Conservation (phyloP, 208 protist species). For the Angomonas deanei region DNA sequence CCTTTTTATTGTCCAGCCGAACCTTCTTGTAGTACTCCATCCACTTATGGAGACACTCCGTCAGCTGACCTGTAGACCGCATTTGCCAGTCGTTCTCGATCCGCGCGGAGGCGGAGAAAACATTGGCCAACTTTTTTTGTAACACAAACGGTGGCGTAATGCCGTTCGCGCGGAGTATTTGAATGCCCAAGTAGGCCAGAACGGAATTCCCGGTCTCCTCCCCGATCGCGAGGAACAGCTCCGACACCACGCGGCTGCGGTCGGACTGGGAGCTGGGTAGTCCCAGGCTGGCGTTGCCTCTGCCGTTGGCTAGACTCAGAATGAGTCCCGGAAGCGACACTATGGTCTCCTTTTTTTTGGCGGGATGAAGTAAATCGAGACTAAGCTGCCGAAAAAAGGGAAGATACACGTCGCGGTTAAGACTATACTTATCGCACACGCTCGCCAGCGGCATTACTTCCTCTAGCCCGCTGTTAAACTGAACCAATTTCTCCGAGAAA, state of each 20-base stretch:
- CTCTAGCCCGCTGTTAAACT: constrained; percentile 40
- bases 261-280: constrained; percentile 41
- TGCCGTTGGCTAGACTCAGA: constrained; percentile 68
- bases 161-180: constrained; percentile 79
- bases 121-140: constrained; percentile 83
- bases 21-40: constrained; percentile 60
- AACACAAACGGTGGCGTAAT: constrained; percentile 61
- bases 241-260: constrained; percentile 43
- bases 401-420: constrained; percentile 54
- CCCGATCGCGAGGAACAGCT: constrained; percentile 55
- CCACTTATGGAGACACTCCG: constrained; percentile 53
- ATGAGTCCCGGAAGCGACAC: constrained; percentile 62
- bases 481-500: constrained; percentile 26
- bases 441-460: constrained; percentile 58
- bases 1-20: constrained; percentile 35
- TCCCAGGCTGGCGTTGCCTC: constrained; percentile 48
- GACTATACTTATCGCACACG: constrained; percentile 36
- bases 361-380: constrained; percentile 57
- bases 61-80: constrained; percentile 56
- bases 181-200: constrained; percentile 70
- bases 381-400: constrained; percentile 72
- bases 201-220: constrained; percentile 83
- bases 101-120: constrained; percentile 66
- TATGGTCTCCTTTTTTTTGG: constrained; percentile 37
- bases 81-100: constrained; percentile 81